phyloP scores from a whole-genome alignment of 495 filamentous ascomycete genomes.

The Chaetomium tenue region DNA sequence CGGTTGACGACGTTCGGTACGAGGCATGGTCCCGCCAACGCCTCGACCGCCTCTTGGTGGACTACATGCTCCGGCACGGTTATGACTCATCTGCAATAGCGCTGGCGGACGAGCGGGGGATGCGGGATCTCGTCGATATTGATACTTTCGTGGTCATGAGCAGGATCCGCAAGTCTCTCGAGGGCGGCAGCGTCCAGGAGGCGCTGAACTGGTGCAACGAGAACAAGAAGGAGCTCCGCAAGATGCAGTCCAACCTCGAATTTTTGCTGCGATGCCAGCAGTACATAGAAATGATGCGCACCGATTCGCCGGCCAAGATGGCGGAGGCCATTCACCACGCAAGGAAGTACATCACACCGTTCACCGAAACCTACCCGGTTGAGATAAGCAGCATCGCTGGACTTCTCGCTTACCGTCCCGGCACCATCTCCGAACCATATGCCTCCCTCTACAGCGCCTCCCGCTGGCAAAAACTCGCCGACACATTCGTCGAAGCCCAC shows the following conservation, averaged over 20 bases:
- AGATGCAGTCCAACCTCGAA: constrained; percentile 83
- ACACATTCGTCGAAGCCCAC: constrained; percentile 81
- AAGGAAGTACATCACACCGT: constrained; percentile 70
- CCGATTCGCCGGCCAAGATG: constrained; percentile 55
- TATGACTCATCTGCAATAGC: constrained; percentile 73
- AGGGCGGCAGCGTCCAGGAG: constrained; percentile 67
- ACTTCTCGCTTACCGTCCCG: constrained; percentile 70
- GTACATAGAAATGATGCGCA: constrained; percentile 85
- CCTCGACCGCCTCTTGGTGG: constrained; percentile 80
- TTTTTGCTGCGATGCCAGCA: constrained; percentile 94
- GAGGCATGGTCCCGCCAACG: constrained; percentile 82
- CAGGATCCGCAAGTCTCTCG: constrained; percentile 67
- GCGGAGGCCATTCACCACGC: constrained; percentile 79
- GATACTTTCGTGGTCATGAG: constrained; percentile 83
- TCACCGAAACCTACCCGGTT: constrained; percentile 61
- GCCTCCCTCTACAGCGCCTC: constrained; percentile 62
- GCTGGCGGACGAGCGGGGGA: constrained; percentile 66
- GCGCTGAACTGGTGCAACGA: constrained; percentile 88
- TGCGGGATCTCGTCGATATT: constrained; percentile 77
- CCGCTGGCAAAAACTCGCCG: constrained; percentile 75
- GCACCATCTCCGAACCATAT: constrained; percentile 48
- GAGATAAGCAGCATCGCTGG: constrained; percentile 74
- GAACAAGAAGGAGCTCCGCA: constrained; percentile 82
- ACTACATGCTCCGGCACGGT: constrained; percentile 83
- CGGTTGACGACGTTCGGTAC: constrained; percentile 87